Evolutionary conservation across 371 early-diverging fungal genomes (phyloP).

Genomic region (Fennellomyces sp.): DNA sequence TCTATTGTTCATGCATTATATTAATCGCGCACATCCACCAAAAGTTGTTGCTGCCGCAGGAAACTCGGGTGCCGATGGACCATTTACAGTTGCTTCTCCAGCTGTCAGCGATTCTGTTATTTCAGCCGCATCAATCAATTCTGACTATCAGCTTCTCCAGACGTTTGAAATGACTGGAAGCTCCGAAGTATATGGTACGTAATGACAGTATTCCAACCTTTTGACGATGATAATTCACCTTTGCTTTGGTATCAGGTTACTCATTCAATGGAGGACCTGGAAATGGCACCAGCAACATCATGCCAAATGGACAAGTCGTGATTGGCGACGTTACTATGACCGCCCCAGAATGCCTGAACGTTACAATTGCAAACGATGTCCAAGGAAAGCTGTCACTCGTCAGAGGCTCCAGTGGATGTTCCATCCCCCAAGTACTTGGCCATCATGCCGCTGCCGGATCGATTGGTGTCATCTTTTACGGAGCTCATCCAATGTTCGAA

Average conservation of each 20-base stretch:
- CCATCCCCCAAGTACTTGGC: no score
- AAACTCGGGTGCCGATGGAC: slow-evolving; percentile 57
- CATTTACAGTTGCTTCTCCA: slow-evolving; percentile 43
- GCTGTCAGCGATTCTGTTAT: slow-evolving; percentile 45
- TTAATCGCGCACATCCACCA: not conserved
- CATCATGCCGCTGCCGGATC: slow-evolving; percentile 40
- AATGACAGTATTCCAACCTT: no score
- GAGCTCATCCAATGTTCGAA: no score
- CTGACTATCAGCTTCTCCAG: slow-evolving; percentile 15
- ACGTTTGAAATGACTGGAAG: slow-evolving; percentile 16
- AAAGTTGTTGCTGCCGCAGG: slow-evolving; percentile 60
- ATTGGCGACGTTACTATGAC: no score
- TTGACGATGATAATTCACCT: not conserved
- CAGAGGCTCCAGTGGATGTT: slow-evolving; percentile 55
- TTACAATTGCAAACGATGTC: slow-evolving; percentile 1
- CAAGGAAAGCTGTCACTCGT: slow-evolving; percentile 42
- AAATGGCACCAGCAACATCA: not conserved
- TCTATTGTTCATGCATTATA: no score
- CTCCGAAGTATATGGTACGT: slow-evolving; percentile 21
- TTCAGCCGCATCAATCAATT: slow-evolving; percentile 66
- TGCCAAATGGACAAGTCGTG: not conserved
- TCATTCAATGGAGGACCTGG: no score
- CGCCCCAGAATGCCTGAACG: slow-evolving; percentile 1
- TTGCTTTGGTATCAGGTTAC: not conserved
- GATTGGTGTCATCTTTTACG: slow-evolving; percentile 52